phyloP scores from a whole-genome alignment of 257 asterid genomes.

The Anisodus acutangulus region DNA sequence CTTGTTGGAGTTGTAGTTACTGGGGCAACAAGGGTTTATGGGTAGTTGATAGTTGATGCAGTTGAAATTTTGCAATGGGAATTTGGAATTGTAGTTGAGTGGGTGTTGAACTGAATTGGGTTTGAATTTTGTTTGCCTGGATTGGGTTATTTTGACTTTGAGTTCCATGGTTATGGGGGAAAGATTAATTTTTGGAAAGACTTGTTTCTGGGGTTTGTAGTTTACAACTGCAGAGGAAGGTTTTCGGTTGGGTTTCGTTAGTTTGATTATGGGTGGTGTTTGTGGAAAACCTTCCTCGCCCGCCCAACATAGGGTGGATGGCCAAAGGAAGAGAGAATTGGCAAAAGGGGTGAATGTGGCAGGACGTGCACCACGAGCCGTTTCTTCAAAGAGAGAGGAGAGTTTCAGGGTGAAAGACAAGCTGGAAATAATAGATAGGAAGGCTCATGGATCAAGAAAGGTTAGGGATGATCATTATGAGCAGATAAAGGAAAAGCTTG shows the following conservation, averaged over 20 bases:
- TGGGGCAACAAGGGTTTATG: constrained; percentile 1
- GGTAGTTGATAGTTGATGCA: background rate
- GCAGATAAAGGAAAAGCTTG: constrained; percentile 48
- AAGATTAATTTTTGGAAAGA: constrained; percentile 29
- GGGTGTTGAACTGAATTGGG: constrained; percentile 37
- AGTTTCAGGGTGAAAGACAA: constrained; percentile 59
- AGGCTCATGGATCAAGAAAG: constrained; percentile 62
- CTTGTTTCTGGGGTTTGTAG: constrained; percentile 36
- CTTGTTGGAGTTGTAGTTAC: constrained; percentile 8
- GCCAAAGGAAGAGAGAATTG: constrained; percentile 67
- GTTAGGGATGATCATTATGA: constrained; percentile 73
- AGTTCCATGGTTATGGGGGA: constrained; percentile 35
- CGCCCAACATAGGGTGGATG: constrained; percentile 52
- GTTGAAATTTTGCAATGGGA: constrained; percentile 13
- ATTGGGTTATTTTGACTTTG: constrained; percentile 30
- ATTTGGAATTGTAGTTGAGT: background rate
- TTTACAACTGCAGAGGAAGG: background rate
- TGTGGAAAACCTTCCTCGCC: constrained; percentile 77
- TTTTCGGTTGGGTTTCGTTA: constrained; percentile 30
- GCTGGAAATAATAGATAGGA: constrained; percentile 60
- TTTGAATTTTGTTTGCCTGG: constrained; percentile 21
- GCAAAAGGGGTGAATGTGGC: constrained; percentile 40
- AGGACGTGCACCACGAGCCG: constrained; percentile 40
- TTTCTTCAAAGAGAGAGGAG: constrained; percentile 61
- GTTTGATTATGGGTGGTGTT: constrained; percentile 72